Percentiles rank a stretch among this genome's conserved stretches.
phyloP scores from a whole-genome alignment of 2,329 filamentous ascomycete species.

The Verticillium tricorpus region DNA sequence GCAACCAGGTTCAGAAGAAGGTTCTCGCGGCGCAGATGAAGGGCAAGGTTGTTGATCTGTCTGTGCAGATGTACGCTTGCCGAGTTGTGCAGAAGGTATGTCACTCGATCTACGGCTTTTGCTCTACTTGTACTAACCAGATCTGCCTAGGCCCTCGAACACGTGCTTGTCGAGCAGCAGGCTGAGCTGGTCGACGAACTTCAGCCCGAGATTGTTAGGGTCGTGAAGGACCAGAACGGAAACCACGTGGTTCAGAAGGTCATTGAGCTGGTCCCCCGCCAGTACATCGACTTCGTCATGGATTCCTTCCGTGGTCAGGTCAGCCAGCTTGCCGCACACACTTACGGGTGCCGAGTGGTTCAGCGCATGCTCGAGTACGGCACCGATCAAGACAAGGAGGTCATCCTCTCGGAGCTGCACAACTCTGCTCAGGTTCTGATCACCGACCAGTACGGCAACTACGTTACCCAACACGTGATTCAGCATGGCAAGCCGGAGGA shows the following conservation, averaged over 20 bases:
- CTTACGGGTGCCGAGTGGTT: slow-evolving; percentile 87
- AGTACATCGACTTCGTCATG: slow-evolving; percentile 82
- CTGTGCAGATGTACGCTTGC: slow-evolving; percentile 87
- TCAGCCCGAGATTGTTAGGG: slow-evolving; percentile 67
- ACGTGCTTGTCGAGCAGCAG: slow-evolving; percentile 90
- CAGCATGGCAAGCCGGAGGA: slow-evolving; percentile 71
- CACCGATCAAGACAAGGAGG: slow-evolving; percentile 63
- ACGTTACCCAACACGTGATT: slow-evolving; percentile 91
- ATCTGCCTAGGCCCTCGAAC: slow-evolving; percentile 67
- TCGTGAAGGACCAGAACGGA: slow-evolving; percentile 83
- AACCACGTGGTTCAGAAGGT: slow-evolving; percentile 97
- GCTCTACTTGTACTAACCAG: slow-evolving; percentile 2
- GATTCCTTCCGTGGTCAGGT: slow-evolving; percentile 74
- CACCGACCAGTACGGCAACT: slow-evolving; percentile 88
- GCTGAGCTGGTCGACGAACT: slow-evolving; percentile 78
- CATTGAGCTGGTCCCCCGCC: slow-evolving; percentile 72
- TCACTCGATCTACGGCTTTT: slow-evolving; percentile 10
- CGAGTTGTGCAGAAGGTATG: slow-evolving; percentile 88
- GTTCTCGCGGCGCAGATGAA: slow-evolving; percentile 82
- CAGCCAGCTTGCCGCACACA: slow-evolving; percentile 67
- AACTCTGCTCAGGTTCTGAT: slow-evolving; percentile 67
- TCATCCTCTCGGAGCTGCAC: slow-evolving; percentile 76
- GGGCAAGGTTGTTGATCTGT: slow-evolving; percentile 74
- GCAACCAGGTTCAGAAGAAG: slow-evolving; percentile 89
- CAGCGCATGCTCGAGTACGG: slow-evolving; percentile 88